Base-by-base conservation (phyloP, 176 grass and related monocot genomes). In the Musa beccarii region DNA sequence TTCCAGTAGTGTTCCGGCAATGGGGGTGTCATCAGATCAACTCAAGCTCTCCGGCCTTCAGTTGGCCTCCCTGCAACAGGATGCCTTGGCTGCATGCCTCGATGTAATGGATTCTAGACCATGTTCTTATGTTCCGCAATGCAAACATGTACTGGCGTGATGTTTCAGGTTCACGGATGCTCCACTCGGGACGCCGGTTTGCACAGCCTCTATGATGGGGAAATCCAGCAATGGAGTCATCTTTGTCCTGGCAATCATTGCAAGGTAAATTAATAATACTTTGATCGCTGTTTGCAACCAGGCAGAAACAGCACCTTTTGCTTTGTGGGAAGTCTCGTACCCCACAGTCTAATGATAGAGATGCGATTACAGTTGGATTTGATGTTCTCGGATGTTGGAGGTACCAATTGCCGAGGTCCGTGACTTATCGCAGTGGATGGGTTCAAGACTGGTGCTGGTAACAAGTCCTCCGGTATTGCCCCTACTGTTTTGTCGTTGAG, bases 21-120 rank as follows among this genome's bases (percentile, higher is more conserved):
- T 78, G 75, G 69, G 79, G 24, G 69, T 83, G 64, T 79, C 66
- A 69, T 65, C 0, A 43, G 83, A 73, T 49, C 90, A 82, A 72
- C 59, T 89, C 25, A 83, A 97, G 70, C 80, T 76, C 72, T 59
- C 88, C 34, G 85, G 85, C 59, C 75, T 91, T 67, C 90, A 89
- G 89, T 85, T 87, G 74, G 82, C 79, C 34, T 43, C 34, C 34
- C 34, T 43, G 34, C 34, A 43, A 4, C 34, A 43, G 34, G 34
- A 43, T 43, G 34, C 34, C 34, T 43, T 34, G 29, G 34, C 85
- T 25, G 64, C 88, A 21, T 87, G 79, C 75, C 67, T 84, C 71
- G 80, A 85, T 59, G 95, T 98, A 89, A 72, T 91, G 78, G 55
- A 15, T 21, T 72, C 24, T 53, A 11, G 10, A 72, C 69, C 69